Conservation (phyloP, 2,329 filamentous ascomycete genomes). For the Cladosporium sp. region DNA sequence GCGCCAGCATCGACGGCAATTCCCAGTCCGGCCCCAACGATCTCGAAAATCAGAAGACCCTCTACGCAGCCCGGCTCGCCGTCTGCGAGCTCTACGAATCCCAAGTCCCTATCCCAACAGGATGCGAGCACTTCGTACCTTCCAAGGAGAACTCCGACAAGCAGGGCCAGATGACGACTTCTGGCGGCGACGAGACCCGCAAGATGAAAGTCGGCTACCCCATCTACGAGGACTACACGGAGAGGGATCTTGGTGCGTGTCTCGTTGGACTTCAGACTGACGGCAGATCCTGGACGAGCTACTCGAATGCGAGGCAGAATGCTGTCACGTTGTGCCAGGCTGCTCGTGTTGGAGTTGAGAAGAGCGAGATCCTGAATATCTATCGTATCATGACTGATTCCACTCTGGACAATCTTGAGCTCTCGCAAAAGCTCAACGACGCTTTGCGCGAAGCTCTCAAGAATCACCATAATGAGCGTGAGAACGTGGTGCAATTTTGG, state of each 20-base stretch:
- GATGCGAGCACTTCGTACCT: slow-evolving; percentile 47
- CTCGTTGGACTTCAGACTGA: slow-evolving; percentile 43
- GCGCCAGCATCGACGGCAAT: slow-evolving; percentile 40
- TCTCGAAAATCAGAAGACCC: slow-evolving; percentile 45
- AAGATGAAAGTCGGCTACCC: slow-evolving; percentile 15
- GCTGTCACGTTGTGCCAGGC: slow-evolving; percentile 58
- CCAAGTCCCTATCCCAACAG: slow-evolving; percentile 42
- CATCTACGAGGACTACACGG: slow-evolving; percentile 24
- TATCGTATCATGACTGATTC: slow-evolving; percentile 13
- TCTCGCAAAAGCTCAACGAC: too few species aligned
- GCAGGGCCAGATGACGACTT: slow-evolving; percentile 22
- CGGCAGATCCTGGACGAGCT: slow-evolving; percentile 56
- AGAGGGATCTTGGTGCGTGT: slow-evolving; percentile 43
- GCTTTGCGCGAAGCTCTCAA: slow-evolving; percentile 13
- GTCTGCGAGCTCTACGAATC: slow-evolving; percentile 56
- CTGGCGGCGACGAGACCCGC: slow-evolving; percentile 9
- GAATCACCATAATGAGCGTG: slow-evolving; percentile 12
- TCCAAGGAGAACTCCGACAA: slow-evolving; percentile 30
- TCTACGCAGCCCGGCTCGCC: slow-evolving; percentile 57
- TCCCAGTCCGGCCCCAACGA: slow-evolving; percentile 13
- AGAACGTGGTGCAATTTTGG: slow-evolving; percentile 14
- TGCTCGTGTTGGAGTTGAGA: slow-evolving; percentile 52
- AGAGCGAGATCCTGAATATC: slow-evolving; percentile 31
- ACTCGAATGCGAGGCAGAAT: slow-evolving; percentile 56
- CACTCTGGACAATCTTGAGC: background rate